A percentile compares a stretch with the other conserved stretches of the same genome.
Evolutionary conservation across 2,329 filamentous ascomycete genomes (phyloP).

Genomic region (Paecilomyces formosus): DNA sequence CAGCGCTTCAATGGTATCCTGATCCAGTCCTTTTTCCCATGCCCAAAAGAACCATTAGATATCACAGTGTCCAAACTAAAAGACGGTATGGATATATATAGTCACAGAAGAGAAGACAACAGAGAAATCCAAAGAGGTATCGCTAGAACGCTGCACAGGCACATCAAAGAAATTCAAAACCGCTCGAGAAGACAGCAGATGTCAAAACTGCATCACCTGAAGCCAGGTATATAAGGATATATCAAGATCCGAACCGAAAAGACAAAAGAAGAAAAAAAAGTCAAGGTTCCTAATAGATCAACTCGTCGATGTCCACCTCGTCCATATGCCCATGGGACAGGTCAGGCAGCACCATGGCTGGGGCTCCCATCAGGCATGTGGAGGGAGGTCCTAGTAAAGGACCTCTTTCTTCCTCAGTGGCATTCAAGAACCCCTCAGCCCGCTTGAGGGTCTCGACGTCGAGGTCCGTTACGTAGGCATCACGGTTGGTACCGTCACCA

Average conservation of each 20-base stretch:
- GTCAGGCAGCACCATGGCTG: constrained; percentile 23
- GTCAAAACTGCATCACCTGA: neutral
- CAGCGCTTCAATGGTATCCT: constrained; percentile 1
- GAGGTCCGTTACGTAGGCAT: constrained; percentile 82
- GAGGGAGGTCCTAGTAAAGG: constrained; percentile 53
- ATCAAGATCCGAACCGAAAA: constrained; percentile 3
- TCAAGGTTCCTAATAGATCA: constrained; percentile 21
- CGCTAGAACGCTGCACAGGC: constrained; percentile 13
- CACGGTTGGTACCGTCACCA: constrained; percentile 74
- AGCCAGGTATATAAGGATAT: neutral
- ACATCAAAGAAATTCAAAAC: constrained; percentile 5
- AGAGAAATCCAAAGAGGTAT: neutral
- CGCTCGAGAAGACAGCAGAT: neutral
- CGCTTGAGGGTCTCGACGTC: constrained; percentile 84
- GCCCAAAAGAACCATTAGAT: constrained; percentile 8
- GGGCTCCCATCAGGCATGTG: constrained; percentile 25
- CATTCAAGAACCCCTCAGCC: constrained; percentile 73
- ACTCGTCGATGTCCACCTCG: constrained; percentile 24
- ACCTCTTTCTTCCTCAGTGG: constrained; percentile 81
- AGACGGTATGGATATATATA: neutral
- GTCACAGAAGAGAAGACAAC: neutral
- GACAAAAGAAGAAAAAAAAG: constrained; percentile 5
- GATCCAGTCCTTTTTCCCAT: neutral
- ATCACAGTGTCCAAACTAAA: constrained; percentile 4
- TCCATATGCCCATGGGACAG: constrained; percentile 19